These are phyloP conservation scores for Coemansia sp. DNA, from an alignment of 192 early-diverging fungal species.

Conservation along the genomic window DNA sequence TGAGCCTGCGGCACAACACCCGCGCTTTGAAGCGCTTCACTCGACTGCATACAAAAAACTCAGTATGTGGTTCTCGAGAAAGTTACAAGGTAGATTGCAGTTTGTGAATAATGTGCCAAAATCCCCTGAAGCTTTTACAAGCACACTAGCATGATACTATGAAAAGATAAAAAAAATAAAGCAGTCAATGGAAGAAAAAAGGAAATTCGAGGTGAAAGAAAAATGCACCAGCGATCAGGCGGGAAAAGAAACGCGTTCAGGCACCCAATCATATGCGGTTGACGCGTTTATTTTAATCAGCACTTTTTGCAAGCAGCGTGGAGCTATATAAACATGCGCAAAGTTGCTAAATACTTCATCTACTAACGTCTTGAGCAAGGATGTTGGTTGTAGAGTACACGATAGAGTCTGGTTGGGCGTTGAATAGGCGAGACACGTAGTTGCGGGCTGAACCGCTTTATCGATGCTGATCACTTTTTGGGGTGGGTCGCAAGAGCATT, in stretches of 20 bases:
- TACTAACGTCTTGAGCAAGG: no score
- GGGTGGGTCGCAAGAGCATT: no score
- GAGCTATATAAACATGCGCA: neutral
- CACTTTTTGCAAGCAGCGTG: neutral
- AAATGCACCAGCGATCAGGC: slow-evolving; percentile 2
- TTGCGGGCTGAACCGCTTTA: no score
- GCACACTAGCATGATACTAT: neutral
- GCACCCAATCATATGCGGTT: neutral
- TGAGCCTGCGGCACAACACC: neutral
- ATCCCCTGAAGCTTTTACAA: neutral
- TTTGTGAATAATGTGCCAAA: neutral
- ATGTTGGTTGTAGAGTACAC: no score
- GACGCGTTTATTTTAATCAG: slow-evolving; percentile 10
- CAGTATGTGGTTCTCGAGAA: neutral
- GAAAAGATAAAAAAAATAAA: slow-evolving; percentile 1
- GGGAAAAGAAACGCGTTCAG: slow-evolving; percentile 2
- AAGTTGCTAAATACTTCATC: no score
- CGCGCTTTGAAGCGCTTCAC: slow-evolving; percentile 1
- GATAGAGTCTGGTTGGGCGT: no score
- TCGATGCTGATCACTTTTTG: no score
- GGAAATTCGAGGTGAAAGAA: slow-evolving; percentile 4
- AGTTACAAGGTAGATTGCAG: no score
- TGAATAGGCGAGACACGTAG: no score
- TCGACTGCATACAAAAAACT: slow-evolving; percentile 6
- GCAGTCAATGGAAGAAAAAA: neutral